Evolutionary conservation across 1,284 basidiomycete species (phyloP).

Genomic region (Lentinula novae-zelandiae): DNA sequence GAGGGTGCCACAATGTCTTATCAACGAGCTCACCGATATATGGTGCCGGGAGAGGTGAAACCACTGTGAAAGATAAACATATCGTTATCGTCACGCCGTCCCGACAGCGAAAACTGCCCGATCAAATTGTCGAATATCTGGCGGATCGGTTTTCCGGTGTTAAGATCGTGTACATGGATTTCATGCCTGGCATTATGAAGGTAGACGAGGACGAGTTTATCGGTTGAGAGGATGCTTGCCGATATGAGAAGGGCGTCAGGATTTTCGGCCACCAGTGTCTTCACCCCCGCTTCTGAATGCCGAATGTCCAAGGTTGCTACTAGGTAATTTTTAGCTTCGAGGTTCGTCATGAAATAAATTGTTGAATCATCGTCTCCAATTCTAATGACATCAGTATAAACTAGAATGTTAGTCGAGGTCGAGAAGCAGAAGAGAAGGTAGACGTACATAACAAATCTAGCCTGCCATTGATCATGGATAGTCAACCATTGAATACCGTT

Average conservation of each 20-base stretch:
- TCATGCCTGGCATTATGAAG: constrained; percentile 2
- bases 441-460: neutral
- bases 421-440: neutral
- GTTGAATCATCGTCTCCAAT: neutral
- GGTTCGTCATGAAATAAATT: constrained; percentile 3
- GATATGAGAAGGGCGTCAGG: constrained; percentile 1
- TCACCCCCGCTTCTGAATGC: neutral
- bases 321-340: neutral
- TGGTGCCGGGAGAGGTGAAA: neutral
- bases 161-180: neutral
- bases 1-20: neutral
- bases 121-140: neutral
- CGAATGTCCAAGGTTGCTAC: neutral
- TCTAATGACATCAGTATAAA: neutral
- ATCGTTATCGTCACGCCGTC: neutral
- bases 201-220: neutral
- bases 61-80: constrained; percentile 1
- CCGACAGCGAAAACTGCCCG: neutral
- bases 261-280: neutral
- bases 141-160: neutral
- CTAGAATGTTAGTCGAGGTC: neutral
- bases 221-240: neutral
- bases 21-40: neutral
- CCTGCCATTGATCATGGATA: neutral
- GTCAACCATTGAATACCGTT: neutral